A percentile compares a stretch with the other conserved stretches of the same genome.
Evolutionary conservation across 768 basidiomycete species (phyloP).

Genomic region (Sarcodon sp.): DNA sequence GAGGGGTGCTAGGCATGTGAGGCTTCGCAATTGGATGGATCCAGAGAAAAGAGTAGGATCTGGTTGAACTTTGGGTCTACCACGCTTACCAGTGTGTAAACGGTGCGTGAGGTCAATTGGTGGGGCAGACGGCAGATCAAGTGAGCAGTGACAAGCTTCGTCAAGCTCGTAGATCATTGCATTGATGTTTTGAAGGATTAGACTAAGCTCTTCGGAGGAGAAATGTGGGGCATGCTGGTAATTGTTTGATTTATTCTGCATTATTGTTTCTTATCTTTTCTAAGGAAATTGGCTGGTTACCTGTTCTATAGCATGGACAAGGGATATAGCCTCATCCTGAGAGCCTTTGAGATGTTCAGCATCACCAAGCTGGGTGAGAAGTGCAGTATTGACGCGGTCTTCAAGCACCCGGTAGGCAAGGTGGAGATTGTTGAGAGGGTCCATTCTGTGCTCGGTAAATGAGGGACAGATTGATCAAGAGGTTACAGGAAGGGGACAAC

Average conservation of each 20-base stretch:
- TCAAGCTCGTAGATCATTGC: too few species aligned
- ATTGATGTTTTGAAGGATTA: background rate
- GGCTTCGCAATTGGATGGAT: too few species aligned
- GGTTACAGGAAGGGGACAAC: too few species aligned
- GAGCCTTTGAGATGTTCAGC: background rate
- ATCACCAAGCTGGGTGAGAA: constrained; percentile 4
- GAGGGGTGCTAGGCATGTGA: too few species aligned
- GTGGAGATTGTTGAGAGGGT: constrained; percentile 1
- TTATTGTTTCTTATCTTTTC: background rate
- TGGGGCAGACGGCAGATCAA: too few species aligned
- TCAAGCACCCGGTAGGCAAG: background rate
- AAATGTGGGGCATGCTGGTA: constrained; percentile 3
- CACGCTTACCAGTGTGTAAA: too few species aligned
- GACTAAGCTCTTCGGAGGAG: background rate
- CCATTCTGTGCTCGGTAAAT: background rate
- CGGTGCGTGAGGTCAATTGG: too few species aligned
- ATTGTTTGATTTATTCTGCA: background rate
- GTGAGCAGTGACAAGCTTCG: too few species aligned
- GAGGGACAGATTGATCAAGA: background rate
- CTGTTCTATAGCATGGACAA: constrained; percentile 1
- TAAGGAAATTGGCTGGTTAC: background rate
- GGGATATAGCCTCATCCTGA: constrained; percentile 1
- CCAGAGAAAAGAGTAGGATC: too few species aligned
- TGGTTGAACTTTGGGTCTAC: too few species aligned
- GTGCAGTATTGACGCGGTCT: constrained; percentile 1